These are phyloP conservation scores for Kalanchoe fedtschenkoi DNA, from an alignment of 164 flowering plant species.

Conservation along the genomic window DNA sequence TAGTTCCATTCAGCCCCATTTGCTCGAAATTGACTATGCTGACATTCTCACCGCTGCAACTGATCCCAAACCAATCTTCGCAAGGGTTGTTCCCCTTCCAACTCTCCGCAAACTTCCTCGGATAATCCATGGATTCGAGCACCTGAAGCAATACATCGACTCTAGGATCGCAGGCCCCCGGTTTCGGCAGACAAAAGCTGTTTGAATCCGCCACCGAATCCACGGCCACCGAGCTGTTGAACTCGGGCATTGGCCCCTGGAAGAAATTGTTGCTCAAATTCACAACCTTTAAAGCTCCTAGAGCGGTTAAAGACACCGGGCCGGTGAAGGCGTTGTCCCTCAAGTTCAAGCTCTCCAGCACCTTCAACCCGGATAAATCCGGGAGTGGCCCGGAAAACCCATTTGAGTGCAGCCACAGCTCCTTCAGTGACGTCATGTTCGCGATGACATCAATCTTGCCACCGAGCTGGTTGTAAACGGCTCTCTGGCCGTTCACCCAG, in stretches of 20 bases:
- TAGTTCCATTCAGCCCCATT: constrained; percentile 49
- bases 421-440: constrained; percentile 64
- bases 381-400: constrained; percentile 79
- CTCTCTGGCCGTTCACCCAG: constrained; percentile 79
- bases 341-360: constrained; percentile 39
- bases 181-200: constrained; percentile 49
- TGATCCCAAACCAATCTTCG: constrained; percentile 47
- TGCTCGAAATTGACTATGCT: constrained; percentile 47
- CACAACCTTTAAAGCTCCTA: constrained; percentile 36
- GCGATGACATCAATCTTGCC: constrained; percentile 55
- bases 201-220: constrained; percentile 37
- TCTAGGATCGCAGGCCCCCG: constrained; percentile 58
- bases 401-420: constrained; percentile 75
- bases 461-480: constrained; percentile 22
- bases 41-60: constrained; percentile 45
- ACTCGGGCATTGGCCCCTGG: constrained; percentile 73
- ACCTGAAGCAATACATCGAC: constrained; percentile 47
- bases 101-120: constrained; percentile 37
- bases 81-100: constrained; percentile 74
- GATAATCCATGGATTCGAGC: constrained; percentile 39
- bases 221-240: constrained; percentile 32
- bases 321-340: constrained; percentile 81
- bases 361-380: constrained; percentile 45
- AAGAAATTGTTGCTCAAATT: constrained; percentile 73
- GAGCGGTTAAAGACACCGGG: constrained; percentile 49